A percentile compares a stretch with the other conserved stretches of the same genome.
Evolutionary conservation across 129 eudicot species (phyloP).

Genomic region (Pittosporum tobira): DNA sequence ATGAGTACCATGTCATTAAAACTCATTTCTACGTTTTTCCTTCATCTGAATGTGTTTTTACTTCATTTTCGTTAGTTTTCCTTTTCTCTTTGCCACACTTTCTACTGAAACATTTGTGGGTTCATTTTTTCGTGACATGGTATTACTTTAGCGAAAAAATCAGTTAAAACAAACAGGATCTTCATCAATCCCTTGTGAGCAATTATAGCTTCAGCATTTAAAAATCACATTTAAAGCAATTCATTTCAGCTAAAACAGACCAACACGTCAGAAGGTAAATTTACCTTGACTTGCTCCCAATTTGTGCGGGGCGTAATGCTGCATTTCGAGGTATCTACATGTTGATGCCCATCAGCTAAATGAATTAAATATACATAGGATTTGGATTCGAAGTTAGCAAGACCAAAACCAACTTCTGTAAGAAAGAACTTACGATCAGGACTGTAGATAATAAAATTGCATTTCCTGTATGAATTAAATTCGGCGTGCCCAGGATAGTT

Average conservation of each 20-base stretch:
- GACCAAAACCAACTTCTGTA: slow-evolving; percentile 3
- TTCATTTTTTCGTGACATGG: no score
- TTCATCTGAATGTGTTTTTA: no score
- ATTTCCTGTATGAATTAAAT: slow-evolving; percentile 87
- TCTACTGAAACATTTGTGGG: no score
- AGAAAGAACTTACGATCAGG: slow-evolving; percentile 48
- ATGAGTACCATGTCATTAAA: no score
- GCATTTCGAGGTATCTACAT: slow-evolving; percentile 34
- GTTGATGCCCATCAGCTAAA: slow-evolving; percentile 56
- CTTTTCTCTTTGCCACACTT: no score
- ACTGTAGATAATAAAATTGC: slow-evolving; percentile 71
- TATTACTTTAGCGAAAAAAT: no score
- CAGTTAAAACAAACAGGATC: no score
- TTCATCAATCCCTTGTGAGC: no score
- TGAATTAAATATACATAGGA: slow-evolving; percentile 4
- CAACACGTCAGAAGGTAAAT: not conserved
- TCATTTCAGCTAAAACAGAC: no score
- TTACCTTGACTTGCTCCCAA: slow-evolving; percentile 97
- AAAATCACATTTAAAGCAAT: not conserved
- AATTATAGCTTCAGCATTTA: not conserved
- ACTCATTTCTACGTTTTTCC: no score
- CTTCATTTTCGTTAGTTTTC: no score
- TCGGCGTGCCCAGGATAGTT: slow-evolving; percentile 98
- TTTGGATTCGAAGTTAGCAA: slow-evolving; percentile 1
- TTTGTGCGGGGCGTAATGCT: slow-evolving; percentile 79